A percentile compares a stretch with the other conserved stretches of the same genome.
These are phyloP conservation scores for Bryopsis sp. DNA, from an alignment of 139 green algal species.

Conservation along the genomic window DNA sequence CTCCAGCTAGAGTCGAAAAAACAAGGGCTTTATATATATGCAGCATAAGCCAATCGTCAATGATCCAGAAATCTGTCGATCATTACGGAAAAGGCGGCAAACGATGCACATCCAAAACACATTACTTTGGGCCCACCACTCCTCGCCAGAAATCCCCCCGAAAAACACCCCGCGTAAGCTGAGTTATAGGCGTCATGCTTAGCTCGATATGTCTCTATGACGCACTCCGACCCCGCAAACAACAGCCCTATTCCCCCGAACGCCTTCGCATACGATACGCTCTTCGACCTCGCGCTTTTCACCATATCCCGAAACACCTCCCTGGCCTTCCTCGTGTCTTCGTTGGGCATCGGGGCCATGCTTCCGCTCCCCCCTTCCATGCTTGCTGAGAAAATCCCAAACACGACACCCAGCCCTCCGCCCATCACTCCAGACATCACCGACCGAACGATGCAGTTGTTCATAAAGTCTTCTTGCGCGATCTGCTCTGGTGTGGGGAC, in stretches of 20 bases:
- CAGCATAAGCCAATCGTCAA: too few relatives aligned
- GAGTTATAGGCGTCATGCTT: slow-evolving; percentile 87
- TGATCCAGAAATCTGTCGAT: slow-evolving; percentile 79
- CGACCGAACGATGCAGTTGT: slow-evolving; percentile 82
- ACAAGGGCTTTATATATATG: too few relatives aligned
- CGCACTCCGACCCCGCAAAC: slow-evolving; percentile 85
- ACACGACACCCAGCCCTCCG: slow-evolving; percentile 55
- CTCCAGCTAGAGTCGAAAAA: too few relatives aligned
- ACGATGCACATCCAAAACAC: slow-evolving; percentile 76
- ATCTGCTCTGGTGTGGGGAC: slow-evolving; percentile 58
- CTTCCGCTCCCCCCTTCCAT: slow-evolving; percentile 41
- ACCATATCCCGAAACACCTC: slow-evolving; percentile 5
- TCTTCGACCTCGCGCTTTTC: neutral
- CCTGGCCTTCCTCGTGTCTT: neutral
- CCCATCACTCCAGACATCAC: slow-evolving; percentile 71
- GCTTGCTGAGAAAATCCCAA: slow-evolving; percentile 76
- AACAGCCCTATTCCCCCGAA: slow-evolving; percentile 85
- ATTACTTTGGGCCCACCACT: slow-evolving; percentile 61
- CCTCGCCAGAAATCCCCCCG: slow-evolving; percentile 70
- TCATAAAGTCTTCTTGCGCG: slow-evolving; percentile 76
- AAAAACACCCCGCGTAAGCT: slow-evolving; percentile 79
- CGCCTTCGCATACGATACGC: slow-evolving; percentile 79
- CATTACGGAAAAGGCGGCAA: slow-evolving; percentile 76
- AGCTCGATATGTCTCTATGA: slow-evolving; percentile 84
- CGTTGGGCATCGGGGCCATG: neutral